These are phyloP conservation scores for Nothomitra cinnamomea DNA, from an alignment of 2,329 filamentous ascomycete species.

Conservation along the genomic window DNA sequence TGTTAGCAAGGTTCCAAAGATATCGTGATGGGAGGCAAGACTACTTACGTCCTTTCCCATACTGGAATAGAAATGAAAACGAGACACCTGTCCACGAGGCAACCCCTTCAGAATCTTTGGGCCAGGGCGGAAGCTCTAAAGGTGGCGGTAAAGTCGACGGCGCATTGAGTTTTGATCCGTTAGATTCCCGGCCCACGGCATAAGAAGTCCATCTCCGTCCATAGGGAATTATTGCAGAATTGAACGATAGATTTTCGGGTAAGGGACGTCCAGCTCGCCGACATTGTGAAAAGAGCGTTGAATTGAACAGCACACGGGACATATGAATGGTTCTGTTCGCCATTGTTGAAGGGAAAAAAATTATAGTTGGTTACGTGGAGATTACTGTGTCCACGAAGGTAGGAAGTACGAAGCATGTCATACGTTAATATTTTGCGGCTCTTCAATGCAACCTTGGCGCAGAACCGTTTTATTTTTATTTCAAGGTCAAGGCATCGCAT, in stretches of 20 bases:
- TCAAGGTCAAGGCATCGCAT: no score
- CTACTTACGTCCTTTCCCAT: conserved; percentile 38
- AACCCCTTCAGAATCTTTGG: conserved; percentile 20
- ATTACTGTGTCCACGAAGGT: no score
- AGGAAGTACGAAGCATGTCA: no score
- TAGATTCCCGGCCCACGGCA: background rate
- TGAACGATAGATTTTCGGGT: background rate
- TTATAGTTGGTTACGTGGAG: no score
- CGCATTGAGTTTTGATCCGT: conserved; percentile 40
- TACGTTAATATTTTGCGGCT: no score
- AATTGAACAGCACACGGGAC: no score
- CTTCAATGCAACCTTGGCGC: no score
- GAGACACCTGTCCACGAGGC: conserved; percentile 19
- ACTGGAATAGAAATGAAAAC: conserved; percentile 34
- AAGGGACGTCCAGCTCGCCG: background rate
- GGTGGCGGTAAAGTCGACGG: conserved; percentile 53
- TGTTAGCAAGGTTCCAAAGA: background rate
- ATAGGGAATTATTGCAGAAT: background rate
- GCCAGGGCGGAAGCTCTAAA: conserved; percentile 43
- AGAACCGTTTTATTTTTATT: no score
- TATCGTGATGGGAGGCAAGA: background rate
- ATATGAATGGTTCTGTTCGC: no score
- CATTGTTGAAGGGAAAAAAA: no score
- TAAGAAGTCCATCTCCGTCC: background rate
- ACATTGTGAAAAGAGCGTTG: no score